Base-by-base conservation (phyloP, 1,284 basidiomycete species). In the Fomitiporia mediterranea region DNA sequence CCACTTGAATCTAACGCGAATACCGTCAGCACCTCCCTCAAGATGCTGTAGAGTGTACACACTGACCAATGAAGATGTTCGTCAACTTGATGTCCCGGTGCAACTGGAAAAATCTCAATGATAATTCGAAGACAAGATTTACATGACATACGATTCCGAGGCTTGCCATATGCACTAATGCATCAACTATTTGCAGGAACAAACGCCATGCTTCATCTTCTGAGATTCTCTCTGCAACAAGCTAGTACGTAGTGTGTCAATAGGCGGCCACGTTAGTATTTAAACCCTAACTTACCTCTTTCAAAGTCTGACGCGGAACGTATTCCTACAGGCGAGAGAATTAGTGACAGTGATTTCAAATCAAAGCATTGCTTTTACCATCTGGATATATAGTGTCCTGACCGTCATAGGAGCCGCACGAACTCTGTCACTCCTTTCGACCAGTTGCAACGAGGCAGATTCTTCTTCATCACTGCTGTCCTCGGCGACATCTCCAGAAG, bases 71-170 rank as follows among this genome's bases (percentile, higher is more conserved):
- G 67, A 96, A 91, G 59, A 96, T 93, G 64, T 96, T 96, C 0
- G 89, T 90, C 13, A 92, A 74, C 68, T 96, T 97, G 69, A 96
- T 89, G 68, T 98, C 95, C 47, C 95, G 81, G 72, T 98, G 94
- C 27, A 98, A 69, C 83, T 85, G 57, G 6, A 43, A 27, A 7
- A 30, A 39, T 8, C 39, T 32, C 66, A 8, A 64, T 43, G 35
- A 30, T 48, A 23, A 13, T 21, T 30, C 4, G 15, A 51, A 59
- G 28, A 9, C 34, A 21, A 32, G 27, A n/a, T 6, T 34, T 42
- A 49, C 9, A 52, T 49, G 6, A 70, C 79, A 46, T 46, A 85
- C 88, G 63, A 98, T 95, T 25, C 91, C 90, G 47, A 92, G 76
- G 27, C 83, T 85, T 13, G 89, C 85, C 82, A 98, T 94, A 64